A percentile compares a stretch with the other conserved stretches of the same genome.
phyloP scores from a whole-genome alignment of 2,329 filamentous ascomycete genomes.

The Colletotrichum sublineola region DNA sequence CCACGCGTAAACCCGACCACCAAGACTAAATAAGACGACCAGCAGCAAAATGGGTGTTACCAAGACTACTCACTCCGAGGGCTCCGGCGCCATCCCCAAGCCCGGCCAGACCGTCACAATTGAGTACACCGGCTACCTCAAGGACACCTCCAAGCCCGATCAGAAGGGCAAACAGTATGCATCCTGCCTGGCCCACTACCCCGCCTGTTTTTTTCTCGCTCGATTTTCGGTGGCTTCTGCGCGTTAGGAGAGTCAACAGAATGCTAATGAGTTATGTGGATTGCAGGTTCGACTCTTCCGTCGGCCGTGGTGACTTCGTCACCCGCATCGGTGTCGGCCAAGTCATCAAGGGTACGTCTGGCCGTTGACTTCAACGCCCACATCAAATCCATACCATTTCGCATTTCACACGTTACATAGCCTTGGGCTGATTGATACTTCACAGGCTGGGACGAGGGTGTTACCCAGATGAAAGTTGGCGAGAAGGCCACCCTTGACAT shows the following conservation, averaged over 20 bases:
- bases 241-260: too few species aligned
- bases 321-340: constrained; percentile 83
- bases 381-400: background rate
- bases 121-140: constrained; percentile 91
- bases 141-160: constrained; percentile 71
- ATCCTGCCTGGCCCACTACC: constrained; percentile 23
- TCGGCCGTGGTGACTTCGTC: constrained; percentile 81
- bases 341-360: constrained; percentile 83
- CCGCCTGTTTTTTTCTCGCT: constrained; percentile 2
- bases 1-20: background rate
- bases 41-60: constrained; percentile 76
- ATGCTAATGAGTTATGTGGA: constrained; percentile 42
- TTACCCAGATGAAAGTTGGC: constrained; percentile 87
- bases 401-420: background rate
- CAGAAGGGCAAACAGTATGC: constrained; percentile 78
- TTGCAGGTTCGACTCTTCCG: constrained; percentile 88
- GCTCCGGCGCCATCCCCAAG: constrained; percentile 72
- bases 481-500: constrained; percentile 92
- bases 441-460: constrained; percentile 87
- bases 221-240: background rate
- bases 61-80: constrained; percentile 73
- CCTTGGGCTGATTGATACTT: constrained; percentile 32
- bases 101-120: constrained; percentile 83
- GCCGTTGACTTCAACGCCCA: background rate
- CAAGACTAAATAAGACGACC: background rate